A percentile compares a stretch with the other conserved stretches of the same genome.
phyloP scores from a whole-genome alignment of 1,139 yeast genomes.

The Taiozyma sp. region DNA sequence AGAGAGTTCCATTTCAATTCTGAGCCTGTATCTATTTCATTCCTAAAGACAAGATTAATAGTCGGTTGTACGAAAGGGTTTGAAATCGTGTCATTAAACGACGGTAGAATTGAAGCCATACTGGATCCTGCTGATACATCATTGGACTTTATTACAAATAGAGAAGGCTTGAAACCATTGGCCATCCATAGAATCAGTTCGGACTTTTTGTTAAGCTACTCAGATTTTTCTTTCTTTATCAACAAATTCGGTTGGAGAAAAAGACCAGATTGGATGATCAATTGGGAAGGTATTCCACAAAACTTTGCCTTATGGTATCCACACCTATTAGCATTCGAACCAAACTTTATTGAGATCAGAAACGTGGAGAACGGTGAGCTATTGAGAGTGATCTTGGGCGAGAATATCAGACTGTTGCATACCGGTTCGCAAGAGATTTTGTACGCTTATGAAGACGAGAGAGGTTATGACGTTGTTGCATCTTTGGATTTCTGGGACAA shows the following conservation, averaged over 20 bases:
- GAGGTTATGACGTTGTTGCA: slow-evolving; percentile 88
- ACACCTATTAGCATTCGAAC: slow-evolving; percentile 84
- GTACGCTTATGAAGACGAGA: slow-evolving; percentile 88
- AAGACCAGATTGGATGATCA: slow-evolving; percentile 88
- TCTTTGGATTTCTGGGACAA: slow-evolving; percentile 81
- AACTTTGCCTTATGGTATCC: slow-evolving; percentile 94
- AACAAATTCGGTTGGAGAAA: slow-evolving; percentile 97
- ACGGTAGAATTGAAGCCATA: slow-evolving; percentile 62
- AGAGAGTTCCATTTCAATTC: slow-evolving; percentile 78
- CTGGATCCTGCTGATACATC: slow-evolving; percentile 97
- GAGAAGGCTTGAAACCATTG: slow-evolving; percentile 79
- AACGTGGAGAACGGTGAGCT: slow-evolving; percentile 86
- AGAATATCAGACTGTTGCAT: slow-evolving; percentile 83
- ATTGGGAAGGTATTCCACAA: slow-evolving; percentile 97
- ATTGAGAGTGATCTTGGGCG: slow-evolving; percentile 89
- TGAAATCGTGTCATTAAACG: slow-evolving; percentile 71
- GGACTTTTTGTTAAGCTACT: slow-evolving; percentile 81
- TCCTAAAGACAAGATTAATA: slow-evolving; percentile 82
- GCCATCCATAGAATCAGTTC: slow-evolving; percentile 88
- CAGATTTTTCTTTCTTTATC: slow-evolving; percentile 92
- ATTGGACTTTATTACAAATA: slow-evolving; percentile 87
- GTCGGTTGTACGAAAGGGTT: slow-evolving; percentile 96
- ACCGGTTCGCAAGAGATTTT: slow-evolving; percentile 91
- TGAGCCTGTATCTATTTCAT: slow-evolving; percentile 89
- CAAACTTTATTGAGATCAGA: slow-evolving; percentile 85